Conservation (phyloP, 352 stramenopile species). For the Phytophthora pseudosyringae region DNA sequence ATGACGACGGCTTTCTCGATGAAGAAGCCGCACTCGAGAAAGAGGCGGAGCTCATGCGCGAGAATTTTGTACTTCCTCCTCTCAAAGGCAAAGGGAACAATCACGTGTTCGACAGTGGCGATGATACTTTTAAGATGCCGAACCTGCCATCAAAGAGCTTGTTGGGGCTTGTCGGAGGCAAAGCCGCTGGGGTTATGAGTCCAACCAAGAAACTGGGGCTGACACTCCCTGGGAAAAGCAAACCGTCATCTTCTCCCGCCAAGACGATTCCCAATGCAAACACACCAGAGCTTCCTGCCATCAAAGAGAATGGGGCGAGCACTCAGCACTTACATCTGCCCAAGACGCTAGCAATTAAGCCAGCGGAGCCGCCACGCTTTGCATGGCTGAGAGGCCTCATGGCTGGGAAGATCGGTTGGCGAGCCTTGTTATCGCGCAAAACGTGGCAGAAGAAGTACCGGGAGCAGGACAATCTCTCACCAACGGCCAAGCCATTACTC, state of each 20-base stretch:
- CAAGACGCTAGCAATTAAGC: conserved; percentile 21
- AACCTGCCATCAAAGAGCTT: conserved; percentile 64
- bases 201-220: conserved; percentile 26
- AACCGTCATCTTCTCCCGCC: background rate
- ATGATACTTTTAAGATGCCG: conserved; percentile 86
- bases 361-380: conserved; percentile 33
- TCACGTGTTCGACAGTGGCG: conserved; percentile 57
- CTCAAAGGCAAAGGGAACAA: conserved; percentile 68
- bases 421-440: conserved; percentile 52
- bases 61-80: conserved; percentile 81
- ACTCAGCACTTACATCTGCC: background rate
- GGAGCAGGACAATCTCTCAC: conserved; percentile 41
- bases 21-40: conserved; percentile 75
- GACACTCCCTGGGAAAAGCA: conserved; percentile 22
- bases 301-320: conserved; percentile 12
- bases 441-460: conserved; percentile 68
- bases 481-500: conserved; percentile 25
- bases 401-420: conserved; percentile 30
- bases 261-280: conserved; percentile 12
- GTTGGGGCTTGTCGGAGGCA: conserved; percentile 21
- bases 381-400: conserved; percentile 48
- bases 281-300: conserved; percentile 3
- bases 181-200: conserved; percentile 22
- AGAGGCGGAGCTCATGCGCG: conserved; percentile 74
- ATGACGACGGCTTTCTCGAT: conserved; percentile 58